A percentile compares a stretch with the other conserved stretches of the same genome.
phyloP scores from a whole-genome alignment of 2,329 filamentous ascomycete species.

The Colletotrichum neosansevieriae region DNA sequence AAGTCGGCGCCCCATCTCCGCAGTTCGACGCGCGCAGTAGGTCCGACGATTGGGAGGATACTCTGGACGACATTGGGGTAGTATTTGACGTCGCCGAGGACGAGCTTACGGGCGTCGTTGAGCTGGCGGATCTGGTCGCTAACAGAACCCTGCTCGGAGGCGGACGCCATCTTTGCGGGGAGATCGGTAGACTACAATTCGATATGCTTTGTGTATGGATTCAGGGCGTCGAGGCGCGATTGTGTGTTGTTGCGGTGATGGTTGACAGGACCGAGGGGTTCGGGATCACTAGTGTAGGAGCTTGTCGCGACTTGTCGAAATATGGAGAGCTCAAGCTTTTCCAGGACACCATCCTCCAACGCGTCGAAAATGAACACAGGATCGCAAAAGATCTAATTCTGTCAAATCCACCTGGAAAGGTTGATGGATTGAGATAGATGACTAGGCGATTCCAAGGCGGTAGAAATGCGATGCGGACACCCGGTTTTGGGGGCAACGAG shows the following conservation, averaged over 20 bases:
- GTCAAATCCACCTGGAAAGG: neutral
- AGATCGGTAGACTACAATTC: slow-evolving; percentile 4
- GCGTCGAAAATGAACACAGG: slow-evolving; percentile 15
- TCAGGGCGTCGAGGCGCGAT: neutral
- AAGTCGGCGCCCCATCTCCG: slow-evolving; percentile 98
- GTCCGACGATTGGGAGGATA: slow-evolving; percentile 90
- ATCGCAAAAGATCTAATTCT: slow-evolving; percentile 10
- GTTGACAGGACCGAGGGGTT: neutral
- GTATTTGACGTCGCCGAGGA: slow-evolving; percentile 86
- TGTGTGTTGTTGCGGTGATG: neutral
- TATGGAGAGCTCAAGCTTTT: slow-evolving; percentile 39
- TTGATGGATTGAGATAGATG: neutral
- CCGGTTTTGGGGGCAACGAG: slow-evolving; percentile 3
- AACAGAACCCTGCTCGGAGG: slow-evolving; percentile 65
- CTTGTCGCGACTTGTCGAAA: slow-evolving; percentile 41
- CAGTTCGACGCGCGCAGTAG: slow-evolving; percentile 80
- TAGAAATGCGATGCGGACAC: slow-evolving; percentile 22
- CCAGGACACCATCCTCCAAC: slow-evolving; percentile 39
- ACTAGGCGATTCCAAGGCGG: slow-evolving; percentile 10
- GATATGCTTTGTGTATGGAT: too few relatives aligned
- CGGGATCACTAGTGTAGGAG: slow-evolving; percentile 29
- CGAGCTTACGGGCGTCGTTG: slow-evolving; percentile 89
- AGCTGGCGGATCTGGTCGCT: slow-evolving; percentile 88
- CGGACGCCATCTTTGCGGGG: slow-evolving; percentile 60
- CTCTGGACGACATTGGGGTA: slow-evolving; percentile 93